Conservation (phyloP, 805 yeast genomes). For the Clavispora fructus region DNA sequence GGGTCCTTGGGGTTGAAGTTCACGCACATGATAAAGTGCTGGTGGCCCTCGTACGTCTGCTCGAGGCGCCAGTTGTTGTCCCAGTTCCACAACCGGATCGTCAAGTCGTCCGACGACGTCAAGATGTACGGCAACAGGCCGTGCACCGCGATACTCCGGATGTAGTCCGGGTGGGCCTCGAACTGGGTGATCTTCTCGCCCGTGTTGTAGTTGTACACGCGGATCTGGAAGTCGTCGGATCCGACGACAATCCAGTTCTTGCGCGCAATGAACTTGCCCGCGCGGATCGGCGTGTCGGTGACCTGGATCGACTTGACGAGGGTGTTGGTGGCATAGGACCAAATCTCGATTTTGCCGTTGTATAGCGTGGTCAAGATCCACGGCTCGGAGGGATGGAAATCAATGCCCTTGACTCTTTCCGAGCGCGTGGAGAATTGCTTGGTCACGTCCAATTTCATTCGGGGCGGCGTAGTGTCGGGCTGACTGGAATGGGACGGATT, state of each 20-base stretch:
- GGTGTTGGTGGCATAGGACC: conserved; percentile 86
- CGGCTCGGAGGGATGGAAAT: conserved; percentile 96
- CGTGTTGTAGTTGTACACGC: conserved; percentile 93
- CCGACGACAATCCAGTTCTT: conserved; percentile 97
- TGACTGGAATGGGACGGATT: neutral
- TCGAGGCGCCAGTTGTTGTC: conserved; percentile 86
- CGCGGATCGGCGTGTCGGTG: conserved; percentile 92
- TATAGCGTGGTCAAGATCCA: conserved; percentile 91
- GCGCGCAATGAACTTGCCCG: conserved; percentile 91
- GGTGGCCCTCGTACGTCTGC: conserved; percentile 92
- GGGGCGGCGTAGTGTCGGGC: conserved; percentile 1
- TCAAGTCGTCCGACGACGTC: conserved; percentile 87
- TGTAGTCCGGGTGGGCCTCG: conserved; percentile 97
- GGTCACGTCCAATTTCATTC: conserved; percentile 44
- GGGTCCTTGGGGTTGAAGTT: conserved; percentile 97
- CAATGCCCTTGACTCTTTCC: conserved; percentile 96
- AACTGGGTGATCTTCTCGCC: conserved; percentile 92
- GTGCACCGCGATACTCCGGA: conserved; percentile 89
- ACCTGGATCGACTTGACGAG: conserved; percentile 88
- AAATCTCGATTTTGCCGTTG: conserved; percentile 86
- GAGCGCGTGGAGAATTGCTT: conserved; percentile 87
- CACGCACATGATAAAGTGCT: conserved; percentile 89
- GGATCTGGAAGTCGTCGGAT: conserved; percentile 88
- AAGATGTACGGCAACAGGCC: conserved; percentile 87
- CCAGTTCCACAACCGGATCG: conserved; percentile 96